Percentiles rank a stretch among this genome's conserved stretches.
These are phyloP conservation scores for Sclerotinia subarctica DNA, from an alignment of 2,329 filamentous ascomycete species.

Conservation along the genomic window DNA sequence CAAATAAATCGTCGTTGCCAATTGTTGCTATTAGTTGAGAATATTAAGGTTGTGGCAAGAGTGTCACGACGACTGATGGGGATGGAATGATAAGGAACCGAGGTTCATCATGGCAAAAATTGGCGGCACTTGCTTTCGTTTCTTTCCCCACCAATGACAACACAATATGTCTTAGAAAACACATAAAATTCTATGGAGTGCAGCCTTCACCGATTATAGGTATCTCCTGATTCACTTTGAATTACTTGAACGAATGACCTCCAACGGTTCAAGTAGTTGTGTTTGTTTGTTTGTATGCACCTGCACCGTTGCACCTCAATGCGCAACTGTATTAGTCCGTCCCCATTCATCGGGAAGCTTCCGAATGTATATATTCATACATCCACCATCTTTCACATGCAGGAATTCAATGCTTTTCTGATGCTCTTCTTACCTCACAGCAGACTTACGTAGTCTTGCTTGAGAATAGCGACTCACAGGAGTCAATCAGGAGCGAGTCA, in stretches of 20 bases:
- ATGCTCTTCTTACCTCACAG: background rate
- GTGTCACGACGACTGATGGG: background rate
- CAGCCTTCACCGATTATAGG: conserved; percentile 10
- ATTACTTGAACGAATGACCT: background rate
- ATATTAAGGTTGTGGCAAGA: conserved; percentile 1
- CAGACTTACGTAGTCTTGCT: background rate
- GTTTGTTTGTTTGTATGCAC: background rate
- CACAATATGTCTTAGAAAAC: conserved; percentile 14
- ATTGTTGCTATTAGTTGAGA: background rate
- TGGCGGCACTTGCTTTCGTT: background rate
- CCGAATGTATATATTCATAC: background rate
- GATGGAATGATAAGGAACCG: conserved; percentile 4
- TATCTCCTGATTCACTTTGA: background rate
- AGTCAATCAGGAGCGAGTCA: background rate
- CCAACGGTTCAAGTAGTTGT: background rate
- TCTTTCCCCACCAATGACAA: conserved; percentile 13
- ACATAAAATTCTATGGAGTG: background rate
- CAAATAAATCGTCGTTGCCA: no score
- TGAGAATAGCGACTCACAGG: background rate
- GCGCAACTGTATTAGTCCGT: background rate
- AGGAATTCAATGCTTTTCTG: background rate
- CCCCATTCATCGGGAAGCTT: background rate
- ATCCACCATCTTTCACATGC: background rate
- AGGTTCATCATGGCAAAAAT: conserved; percentile 9
- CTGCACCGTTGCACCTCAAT: background rate